Evolutionary conservation across 345 rosid genomes (phyloP), one percentile per base, ranked within the genome.

Genomic region (Euclidium syriacum): DNA sequence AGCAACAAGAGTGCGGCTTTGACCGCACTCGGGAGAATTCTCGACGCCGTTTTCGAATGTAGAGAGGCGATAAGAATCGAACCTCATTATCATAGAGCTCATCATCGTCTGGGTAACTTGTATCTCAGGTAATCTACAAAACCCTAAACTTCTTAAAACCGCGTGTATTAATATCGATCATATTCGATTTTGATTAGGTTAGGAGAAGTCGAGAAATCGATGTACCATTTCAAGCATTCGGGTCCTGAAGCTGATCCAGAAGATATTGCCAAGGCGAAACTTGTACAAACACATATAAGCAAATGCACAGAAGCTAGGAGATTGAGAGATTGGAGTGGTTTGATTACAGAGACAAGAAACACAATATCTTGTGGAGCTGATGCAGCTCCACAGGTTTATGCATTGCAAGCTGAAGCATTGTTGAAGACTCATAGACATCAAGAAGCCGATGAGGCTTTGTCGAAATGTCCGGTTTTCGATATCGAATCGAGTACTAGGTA

Each of bases 1-100:
- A 94, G 97, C 78, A 94, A 94, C 67, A 94, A 81, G 72, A 85
- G 92, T 12, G 97, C 99, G 0, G 99, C 99, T 0, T 78, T 94
- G 46, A 76, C 96, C 3, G 99, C 97, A 4, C 65, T 94, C 0
- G 97, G 99, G 6, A 76, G 91, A 59, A 52, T 94, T 19, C 83
- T 90, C 0, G 99, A 90, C 63, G 99, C 97, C 0, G 84, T 87
- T 60, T 87, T 87, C 0, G 99, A 94, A 59, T 87, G 96, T 72
- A 77, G 92, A 65, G 99, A 90, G 73, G 99, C 99, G 8, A 81
- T 94, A 44, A 79, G 82, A 49, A 84, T 94, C 12, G 96, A 94
- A 4, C 99, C 97, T 7, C 69, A 58, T 64, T 94, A 94, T 46
- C 95, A 90, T 42, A 68, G 99, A 49, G 99, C 99, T 72, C 99